Evolutionary conservation across 495 filamentous ascomycete species (phyloP), one percentile per base, ranked within the genome.

Genomic region (Letharia columbiana): DNA sequence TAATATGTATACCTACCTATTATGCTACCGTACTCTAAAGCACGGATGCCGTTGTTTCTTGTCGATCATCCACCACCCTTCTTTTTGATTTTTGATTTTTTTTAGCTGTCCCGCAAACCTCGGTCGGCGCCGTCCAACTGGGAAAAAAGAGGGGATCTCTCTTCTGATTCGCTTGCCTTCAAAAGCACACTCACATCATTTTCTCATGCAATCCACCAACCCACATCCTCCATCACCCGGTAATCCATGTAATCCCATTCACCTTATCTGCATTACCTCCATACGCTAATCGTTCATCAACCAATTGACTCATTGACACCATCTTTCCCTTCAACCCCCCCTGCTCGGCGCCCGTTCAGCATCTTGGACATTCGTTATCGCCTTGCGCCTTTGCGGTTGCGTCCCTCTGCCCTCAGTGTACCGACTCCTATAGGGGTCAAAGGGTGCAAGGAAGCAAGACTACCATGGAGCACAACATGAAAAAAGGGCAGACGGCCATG

Each of bases 181-280:
- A 20, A n/a, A 40, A 59, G 49, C 37, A 31, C 50, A 65, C 63
- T 44, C 63, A 57, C 63, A 65, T 65, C 63, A 65, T 47, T 58
- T 41, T 39, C 60, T 49, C 49, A 40, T 56, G 52, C 41, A 28
- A 28, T 28, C 23, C 23, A 23, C 40, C 23, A 31, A 15, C 40
- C 13, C 17, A 31, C 37, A 12, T 58, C 35, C 52, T 49, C 62
- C 64, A 66, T 58, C 57, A 66, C 20, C 64, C 56, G 64, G 37
- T 50, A 54, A 52, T 54, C 23, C 23, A 28, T 28, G 23, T 28
- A 28, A 28, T 28, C 23, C 23, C 64, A 41, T 58, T 39, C 67
- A 66, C 59, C 67, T 69, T 69, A 69, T 69, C 67, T 69, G 67
- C 67, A 69, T 49, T 20, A 49, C 8, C 37, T 28, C 45, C 66